Evolutionary conservation across 2,329 filamentous ascomycete species (phyloP).

Genomic region (Calonectria henricotiae): DNA sequence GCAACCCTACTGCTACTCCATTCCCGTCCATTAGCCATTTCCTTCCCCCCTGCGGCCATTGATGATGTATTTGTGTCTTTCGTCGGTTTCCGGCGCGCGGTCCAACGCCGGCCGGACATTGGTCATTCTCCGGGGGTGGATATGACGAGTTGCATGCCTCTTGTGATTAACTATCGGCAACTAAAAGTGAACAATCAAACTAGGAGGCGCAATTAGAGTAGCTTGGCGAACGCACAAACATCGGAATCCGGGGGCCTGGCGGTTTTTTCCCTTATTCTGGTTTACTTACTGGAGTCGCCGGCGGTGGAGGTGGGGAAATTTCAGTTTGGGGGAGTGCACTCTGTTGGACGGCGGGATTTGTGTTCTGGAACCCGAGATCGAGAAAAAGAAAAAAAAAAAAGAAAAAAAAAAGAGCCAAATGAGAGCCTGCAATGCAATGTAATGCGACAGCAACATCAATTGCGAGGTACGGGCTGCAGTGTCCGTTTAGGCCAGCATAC

Average conservation of each 20-base stretch:
- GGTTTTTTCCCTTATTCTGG: neutral
- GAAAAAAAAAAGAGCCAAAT: no score
- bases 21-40: neutral
- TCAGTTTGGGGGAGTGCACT: neutral
- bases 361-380: constrained; percentile 22
- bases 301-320: constrained; percentile 9
- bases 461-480: neutral
- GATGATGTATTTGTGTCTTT: neutral
- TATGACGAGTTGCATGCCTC: neutral
- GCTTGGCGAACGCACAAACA: neutral
- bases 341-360: constrained; percentile 4
- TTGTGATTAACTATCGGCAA: neutral
- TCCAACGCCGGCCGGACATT: constrained; percentile 1
- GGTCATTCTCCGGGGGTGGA: neutral
- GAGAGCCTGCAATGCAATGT: neutral
- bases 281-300: constrained; percentile 5
- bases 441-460: neutral
- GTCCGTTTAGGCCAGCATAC: neutral
- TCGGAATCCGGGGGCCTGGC: constrained; percentile 15
- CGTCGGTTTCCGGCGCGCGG: no score
- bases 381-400: neutral
- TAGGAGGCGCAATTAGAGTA: neutral
- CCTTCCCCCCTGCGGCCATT: no score
- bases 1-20: neutral
- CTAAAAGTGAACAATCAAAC: neutral